These are phyloP conservation scores for Turnera subulata DNA, from an alignment of 345 rosid species.

Conservation along the genomic window DNA sequence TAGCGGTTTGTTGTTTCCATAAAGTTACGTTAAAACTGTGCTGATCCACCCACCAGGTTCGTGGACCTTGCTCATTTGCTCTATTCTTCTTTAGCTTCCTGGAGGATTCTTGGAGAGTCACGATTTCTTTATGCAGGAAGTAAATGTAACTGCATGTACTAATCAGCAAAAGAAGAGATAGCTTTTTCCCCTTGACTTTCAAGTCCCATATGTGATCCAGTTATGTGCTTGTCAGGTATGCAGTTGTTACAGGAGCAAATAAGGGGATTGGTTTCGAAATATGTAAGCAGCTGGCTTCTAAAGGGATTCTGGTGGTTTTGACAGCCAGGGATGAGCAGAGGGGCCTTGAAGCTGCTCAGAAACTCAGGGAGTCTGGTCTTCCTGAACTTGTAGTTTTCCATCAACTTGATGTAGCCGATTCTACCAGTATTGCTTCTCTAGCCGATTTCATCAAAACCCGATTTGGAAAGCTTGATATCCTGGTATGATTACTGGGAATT, in stretches of 20 bases:
- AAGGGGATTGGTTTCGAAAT: constrained; percentile 14
- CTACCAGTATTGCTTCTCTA: constrained; percentile 20
- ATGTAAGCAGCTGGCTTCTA: constrained; percentile 12
- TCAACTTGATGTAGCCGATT: constrained; percentile 11
- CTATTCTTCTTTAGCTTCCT: too few species aligned
- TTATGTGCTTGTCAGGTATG: constrained; percentile 11
- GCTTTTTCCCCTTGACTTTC: too few species aligned
- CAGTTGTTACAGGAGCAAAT: constrained; percentile 9
- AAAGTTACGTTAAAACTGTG: too few species aligned
- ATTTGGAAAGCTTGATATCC: constrained; percentile 29
- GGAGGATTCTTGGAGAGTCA: too few species aligned
- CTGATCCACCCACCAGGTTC: too few species aligned
- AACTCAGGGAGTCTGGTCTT: constrained; percentile 6
- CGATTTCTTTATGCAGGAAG: too few species aligned
- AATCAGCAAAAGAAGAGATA: too few species aligned
- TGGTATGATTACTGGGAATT: background rate
- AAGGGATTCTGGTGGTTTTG: constrained; percentile 7
- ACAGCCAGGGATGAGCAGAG: constrained; percentile 11
- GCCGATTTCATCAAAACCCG: constrained; percentile 24
- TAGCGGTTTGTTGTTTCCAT: too few species aligned
- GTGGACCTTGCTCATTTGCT: too few species aligned
- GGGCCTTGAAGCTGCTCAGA: constrained; percentile 10
- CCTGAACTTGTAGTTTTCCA: constrained; percentile 9
- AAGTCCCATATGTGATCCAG: too few species aligned
- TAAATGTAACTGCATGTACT: too few species aligned